Evolutionary conservation across 768 basidiomycete genomes (phyloP).

Genomic region (Aureoboletus auriporus): DNA sequence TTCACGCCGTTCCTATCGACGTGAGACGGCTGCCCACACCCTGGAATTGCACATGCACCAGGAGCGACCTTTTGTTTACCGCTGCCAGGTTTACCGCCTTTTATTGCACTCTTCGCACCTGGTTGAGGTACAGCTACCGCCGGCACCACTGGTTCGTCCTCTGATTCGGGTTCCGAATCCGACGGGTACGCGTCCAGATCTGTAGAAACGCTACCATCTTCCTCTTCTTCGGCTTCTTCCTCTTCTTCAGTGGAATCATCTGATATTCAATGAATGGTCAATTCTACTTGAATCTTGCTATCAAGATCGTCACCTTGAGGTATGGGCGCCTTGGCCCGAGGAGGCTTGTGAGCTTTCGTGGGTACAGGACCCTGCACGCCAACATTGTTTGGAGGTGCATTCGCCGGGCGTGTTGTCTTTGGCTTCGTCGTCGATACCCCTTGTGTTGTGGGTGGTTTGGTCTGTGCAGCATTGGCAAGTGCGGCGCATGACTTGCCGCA

Average conservation of each 20-base stretch:
- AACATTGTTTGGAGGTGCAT: slow-evolving; percentile 5
- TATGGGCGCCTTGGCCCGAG: slow-evolving; percentile 8
- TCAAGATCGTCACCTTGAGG: slow-evolving; percentile 20
- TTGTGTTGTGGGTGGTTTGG: slow-evolving; percentile 15
- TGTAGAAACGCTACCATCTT: slow-evolving; percentile 19
- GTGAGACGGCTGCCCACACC: slow-evolving; percentile 54
- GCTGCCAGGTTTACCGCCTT: slow-evolving; percentile 10
- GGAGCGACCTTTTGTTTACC: slow-evolving; percentile 1
- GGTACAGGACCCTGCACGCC: neutral
- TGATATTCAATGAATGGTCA: slow-evolving; percentile 9
- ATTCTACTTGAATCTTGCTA: slow-evolving; percentile 4
- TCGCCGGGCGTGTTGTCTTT: slow-evolving; percentile 12
- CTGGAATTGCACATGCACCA: slow-evolving; percentile 52
- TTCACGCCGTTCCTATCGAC: slow-evolving; percentile 49
- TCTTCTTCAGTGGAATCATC: slow-evolving; percentile 25
- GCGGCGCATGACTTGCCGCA: slow-evolving; percentile 64
- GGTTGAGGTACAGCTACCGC: slow-evolving; percentile 5
- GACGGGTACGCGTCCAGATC: slow-evolving; percentile 32
- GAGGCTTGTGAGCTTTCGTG: slow-evolving; percentile 14
- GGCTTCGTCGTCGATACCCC: slow-evolving; percentile 15
- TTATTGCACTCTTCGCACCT: slow-evolving; percentile 4
- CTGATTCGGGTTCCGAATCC: slow-evolving; percentile 24
- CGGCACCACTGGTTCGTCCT: slow-evolving; percentile 16
- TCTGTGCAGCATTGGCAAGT: slow-evolving; percentile 33
- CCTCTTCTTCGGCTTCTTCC: slow-evolving; percentile 21